Conservation (phyloP, 495 filamentous ascomycete genomes). For the Aspergillus baeticus region DNA sequence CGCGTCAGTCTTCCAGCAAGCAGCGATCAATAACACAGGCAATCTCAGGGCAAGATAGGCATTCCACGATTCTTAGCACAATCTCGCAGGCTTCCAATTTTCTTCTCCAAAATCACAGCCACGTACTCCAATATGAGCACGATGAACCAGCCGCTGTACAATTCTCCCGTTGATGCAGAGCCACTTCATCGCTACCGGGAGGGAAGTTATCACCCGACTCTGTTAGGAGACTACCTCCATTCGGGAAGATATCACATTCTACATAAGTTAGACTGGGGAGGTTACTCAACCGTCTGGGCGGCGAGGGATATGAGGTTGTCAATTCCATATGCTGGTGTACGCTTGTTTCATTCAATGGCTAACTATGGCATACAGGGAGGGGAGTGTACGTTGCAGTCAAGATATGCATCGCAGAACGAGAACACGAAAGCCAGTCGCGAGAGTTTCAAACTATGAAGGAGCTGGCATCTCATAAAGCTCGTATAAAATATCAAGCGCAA, state of each 20-base stretch:
- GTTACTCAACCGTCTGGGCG: slow-evolving; percentile 51
- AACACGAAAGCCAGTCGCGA: background rate
- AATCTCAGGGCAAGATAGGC: too few relatives aligned
- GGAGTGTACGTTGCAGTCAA: slow-evolving; percentile 32
- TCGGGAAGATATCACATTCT: slow-evolving; percentile 42
- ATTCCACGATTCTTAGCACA: too few relatives aligned
- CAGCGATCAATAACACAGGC: too few relatives aligned
- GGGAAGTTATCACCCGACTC: slow-evolving; percentile 47
- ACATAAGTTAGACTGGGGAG: slow-evolving; percentile 49
- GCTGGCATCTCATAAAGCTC: slow-evolving; percentile 20
- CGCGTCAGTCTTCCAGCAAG: too few relatives aligned
- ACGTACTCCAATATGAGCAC: too few relatives aligned
- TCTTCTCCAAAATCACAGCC: too few relatives aligned
- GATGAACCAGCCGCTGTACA: too few relatives aligned
- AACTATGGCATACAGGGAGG: slow-evolving; percentile 19
- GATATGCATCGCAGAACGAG: slow-evolving; percentile 18
- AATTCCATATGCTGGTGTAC: too few relatives aligned
- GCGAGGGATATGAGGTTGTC: slow-evolving; percentile 37
- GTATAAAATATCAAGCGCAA: slow-evolving; percentile 25
- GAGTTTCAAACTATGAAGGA: slow-evolving; percentile 26
- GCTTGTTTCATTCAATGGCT: background rate
- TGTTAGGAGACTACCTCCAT: slow-evolving; percentile 35
- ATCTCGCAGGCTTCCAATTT: too few relatives aligned
- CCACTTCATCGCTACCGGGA: slow-evolving; percentile 21
- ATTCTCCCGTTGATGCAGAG: too few relatives aligned